Evolutionary conservation across 2,329 filamentous ascomycete species (phyloP), one percentile per base, ranked within the genome.

Genomic region (Penicillium carneum): DNA sequence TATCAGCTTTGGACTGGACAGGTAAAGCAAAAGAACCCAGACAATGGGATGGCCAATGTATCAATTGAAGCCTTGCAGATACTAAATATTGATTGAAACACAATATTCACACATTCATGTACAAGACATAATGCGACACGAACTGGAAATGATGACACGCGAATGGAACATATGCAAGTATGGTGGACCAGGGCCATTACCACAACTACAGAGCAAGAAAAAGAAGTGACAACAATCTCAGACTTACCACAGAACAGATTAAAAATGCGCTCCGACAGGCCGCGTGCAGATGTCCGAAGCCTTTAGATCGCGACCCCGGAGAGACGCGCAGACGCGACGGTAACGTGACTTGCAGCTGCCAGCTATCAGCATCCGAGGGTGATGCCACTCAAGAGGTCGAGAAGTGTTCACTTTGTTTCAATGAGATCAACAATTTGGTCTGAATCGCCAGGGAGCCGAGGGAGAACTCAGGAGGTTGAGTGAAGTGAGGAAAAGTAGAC

Each of bases 261-360:
- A 14, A 33, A 23, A 23, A 23, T 41, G 12, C 20, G 26, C 36
- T 11, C 36, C n/a, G 36, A 39, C 33, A 36, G 29, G 10, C 20
- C 12, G 43, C 14, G 29, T 46, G 55, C 52, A 52, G 43, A 48
- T 42, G 38, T 23, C 57, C 14, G 49, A 26, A 46, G 51, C 23
- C 38, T 55, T 60, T 66, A 59, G 61, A 66, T 63, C 53, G 64
- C 62, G 62, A 62, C 61, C 57, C 63, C 56, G 26, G 58, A 55
- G 52, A 61, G 63, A 69, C 68, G 68, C 68, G 68, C 68, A 68
- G 63, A 68, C 64, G 68, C 67, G 67, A 67, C 63, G 62, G 61
- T 59, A 69, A 67, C 67, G 68, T 69, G 67, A 68, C 57, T 61
- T 55, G 43, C 38, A 38, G 41, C 33, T 38, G 12, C 51, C 31